Evolutionary conservation across 306 rosid genomes (phyloP).

Genomic region (Erythrophleum fordii): DNA sequence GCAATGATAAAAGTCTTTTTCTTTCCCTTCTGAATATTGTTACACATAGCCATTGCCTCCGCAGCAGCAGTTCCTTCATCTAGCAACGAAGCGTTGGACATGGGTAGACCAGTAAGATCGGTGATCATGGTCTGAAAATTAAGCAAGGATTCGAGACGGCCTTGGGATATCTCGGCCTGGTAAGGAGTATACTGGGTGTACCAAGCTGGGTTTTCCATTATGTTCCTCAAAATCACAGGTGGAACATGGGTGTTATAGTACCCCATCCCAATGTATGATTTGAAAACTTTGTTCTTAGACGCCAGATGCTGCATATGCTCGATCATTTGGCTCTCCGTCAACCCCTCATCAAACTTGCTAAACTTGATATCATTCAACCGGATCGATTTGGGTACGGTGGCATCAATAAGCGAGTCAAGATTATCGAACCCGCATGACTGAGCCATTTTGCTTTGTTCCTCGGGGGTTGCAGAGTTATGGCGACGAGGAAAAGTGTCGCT

Average conservation of each 20-base stretch:
- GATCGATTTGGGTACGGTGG: constrained; percentile 93
- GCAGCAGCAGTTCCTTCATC: constrained; percentile 99
- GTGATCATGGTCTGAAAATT: constrained; percentile 86
- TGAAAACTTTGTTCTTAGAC: constrained; percentile 77
- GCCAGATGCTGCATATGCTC: constrained; percentile 87
- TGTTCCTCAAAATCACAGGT: constrained; percentile 92
- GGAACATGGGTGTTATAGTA: constrained; percentile 93
- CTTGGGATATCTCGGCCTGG: constrained; percentile 99
- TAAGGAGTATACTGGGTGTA: constrained; percentile 98
- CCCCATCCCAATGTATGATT: constrained; percentile 91
- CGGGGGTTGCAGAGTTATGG: constrained; percentile 94
- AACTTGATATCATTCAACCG: constrained; percentile 72
- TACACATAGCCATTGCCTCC: constrained; percentile 99
- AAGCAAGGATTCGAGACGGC: constrained; percentile 91
- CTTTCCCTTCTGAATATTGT: constrained; percentile 84
- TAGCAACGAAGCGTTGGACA: constrained; percentile 98
- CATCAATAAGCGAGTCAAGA: constrained; percentile 79
- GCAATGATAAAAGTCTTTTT: constrained; percentile 91
- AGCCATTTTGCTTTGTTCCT: constrained; percentile 86
- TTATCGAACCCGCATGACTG: constrained; percentile 57
- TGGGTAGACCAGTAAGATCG: constrained; percentile 94
- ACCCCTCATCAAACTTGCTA: constrained; percentile 78
- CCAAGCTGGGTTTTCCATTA: constrained; percentile 99
- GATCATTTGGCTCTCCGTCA: constrained; percentile 90
- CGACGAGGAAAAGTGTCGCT: constrained; percentile 95